Conservation (phyloP, 1,139 yeast genomes). For the Magnusiomyces tetraspermus region DNA sequence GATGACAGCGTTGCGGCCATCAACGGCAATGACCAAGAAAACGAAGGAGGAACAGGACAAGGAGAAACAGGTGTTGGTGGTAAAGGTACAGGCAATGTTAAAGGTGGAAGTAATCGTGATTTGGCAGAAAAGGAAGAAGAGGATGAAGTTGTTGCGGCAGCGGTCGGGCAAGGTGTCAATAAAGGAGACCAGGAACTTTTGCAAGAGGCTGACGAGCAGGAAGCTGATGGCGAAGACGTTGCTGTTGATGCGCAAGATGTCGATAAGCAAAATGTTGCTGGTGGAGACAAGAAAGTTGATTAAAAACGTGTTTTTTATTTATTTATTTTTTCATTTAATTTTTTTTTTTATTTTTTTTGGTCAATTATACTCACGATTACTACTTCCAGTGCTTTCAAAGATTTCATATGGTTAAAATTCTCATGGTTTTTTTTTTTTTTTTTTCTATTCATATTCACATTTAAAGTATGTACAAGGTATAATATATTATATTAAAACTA, state of each 20-base stretch:
- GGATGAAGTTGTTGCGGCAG: slow-evolving; percentile 28
- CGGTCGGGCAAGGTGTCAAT: slow-evolving; percentile 24
- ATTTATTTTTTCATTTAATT: no score
- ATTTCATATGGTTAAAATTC: no score
- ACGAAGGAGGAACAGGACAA: neutral
- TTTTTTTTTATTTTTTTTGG: neutral
- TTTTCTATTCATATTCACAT: no score
- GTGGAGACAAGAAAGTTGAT: neutral
- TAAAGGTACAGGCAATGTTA: no score
- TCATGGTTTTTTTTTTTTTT: no score
- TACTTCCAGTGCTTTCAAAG: no score
- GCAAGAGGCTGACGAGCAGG: slow-evolving; percentile 19
- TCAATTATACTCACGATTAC: neutral
- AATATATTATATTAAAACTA: no score
- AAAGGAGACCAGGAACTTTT: slow-evolving; percentile 35
- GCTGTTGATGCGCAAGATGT: neutral
- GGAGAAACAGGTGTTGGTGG: slow-evolving; percentile 8
- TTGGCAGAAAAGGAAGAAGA: slow-evolving; percentile 23
- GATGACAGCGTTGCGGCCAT: slow-evolving; percentile 41
- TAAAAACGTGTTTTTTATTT: neutral
- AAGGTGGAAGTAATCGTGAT: slow-evolving; percentile 7
- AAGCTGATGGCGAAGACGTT: neutral
- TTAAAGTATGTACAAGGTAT: no score
- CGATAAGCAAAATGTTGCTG: no score
- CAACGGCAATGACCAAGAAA: slow-evolving; percentile 5